Conservation (phyloP, 345 rosid species). For the Citrus sp. region DNA sequence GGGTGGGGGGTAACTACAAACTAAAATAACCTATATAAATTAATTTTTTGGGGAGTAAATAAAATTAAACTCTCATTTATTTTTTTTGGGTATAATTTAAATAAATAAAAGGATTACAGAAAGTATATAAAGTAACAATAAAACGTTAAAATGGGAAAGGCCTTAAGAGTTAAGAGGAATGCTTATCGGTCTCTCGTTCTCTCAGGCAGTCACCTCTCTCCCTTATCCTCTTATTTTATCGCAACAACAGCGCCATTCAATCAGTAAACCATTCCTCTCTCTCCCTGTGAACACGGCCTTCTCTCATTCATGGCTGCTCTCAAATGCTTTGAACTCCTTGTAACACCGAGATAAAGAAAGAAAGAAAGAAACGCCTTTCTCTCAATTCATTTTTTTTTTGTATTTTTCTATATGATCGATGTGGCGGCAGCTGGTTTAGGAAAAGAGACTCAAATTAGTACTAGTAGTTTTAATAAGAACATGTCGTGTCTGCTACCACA, state of each 20-base stretch:
- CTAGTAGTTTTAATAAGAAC: background rate
- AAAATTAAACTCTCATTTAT: too few species aligned
- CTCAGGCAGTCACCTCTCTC: background rate
- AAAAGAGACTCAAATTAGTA: background rate
- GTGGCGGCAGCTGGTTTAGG: background rate
- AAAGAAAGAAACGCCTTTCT: background rate
- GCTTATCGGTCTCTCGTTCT: background rate
- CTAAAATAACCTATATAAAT: too few species aligned
- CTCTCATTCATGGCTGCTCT: background rate
- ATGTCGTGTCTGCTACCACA: conserved; percentile 88
- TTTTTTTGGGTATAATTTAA: too few species aligned
- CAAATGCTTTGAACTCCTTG: background rate
- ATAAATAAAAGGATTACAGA: too few species aligned
- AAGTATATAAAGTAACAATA: too few species aligned
- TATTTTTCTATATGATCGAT: background rate
- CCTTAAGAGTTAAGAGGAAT: background rate
- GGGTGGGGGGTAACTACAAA: too few species aligned
- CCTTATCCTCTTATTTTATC: conserved; percentile 14
- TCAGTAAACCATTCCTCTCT: background rate
- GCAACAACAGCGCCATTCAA: background rate
- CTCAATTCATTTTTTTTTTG: background rate
- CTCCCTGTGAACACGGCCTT: too few species aligned
- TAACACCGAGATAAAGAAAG: background rate
- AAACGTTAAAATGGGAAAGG: background rate
- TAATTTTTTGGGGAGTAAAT: too few species aligned